Percentiles rank a stretch among this genome's conserved stretches.
Evolutionary conservation across 2,329 filamentous ascomycete species (phyloP).

Genomic region (Diaporthe australafricana): DNA sequence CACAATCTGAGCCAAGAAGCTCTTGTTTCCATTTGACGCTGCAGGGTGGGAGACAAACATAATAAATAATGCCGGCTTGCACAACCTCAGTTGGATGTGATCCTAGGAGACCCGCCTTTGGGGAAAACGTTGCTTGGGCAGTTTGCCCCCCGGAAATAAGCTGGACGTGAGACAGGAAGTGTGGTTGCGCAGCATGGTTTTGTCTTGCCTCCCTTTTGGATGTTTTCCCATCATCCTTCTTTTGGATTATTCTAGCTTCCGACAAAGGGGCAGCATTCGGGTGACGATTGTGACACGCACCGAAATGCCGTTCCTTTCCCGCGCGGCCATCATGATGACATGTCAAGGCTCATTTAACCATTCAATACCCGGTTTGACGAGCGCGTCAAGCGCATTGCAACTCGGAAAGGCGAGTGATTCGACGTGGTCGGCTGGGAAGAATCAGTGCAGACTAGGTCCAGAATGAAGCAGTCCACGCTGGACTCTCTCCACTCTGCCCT

Average conservation of each 20-base stretch:
- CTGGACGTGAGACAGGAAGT: too few relatives aligned
- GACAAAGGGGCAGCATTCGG: too few relatives aligned
- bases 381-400: constrained; percentile 8
- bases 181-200: too few relatives aligned
- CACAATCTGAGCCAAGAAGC: background rate
- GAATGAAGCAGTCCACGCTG: background rate
- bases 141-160: too few relatives aligned
- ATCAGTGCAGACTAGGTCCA: background rate
- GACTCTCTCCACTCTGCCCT: background rate
- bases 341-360: background rate
- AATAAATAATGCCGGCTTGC: background rate
- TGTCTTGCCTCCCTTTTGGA: too few relatives aligned
- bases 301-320: background rate
- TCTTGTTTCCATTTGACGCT: background rate
- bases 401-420: background rate
- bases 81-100: background rate
- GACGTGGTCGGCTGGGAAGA: background rate
- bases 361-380: background rate
- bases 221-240: too few relatives aligned
- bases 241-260: too few relatives aligned
- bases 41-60: background rate
- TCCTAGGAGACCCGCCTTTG: too few relatives aligned
- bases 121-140: too few relatives aligned
- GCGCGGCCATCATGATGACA: background rate
- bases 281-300: background rate